These are phyloP conservation scores for Penicillium argentinense DNA, from an alignment of 495 filamentous ascomycete species.

Conservation along the genomic window DNA sequence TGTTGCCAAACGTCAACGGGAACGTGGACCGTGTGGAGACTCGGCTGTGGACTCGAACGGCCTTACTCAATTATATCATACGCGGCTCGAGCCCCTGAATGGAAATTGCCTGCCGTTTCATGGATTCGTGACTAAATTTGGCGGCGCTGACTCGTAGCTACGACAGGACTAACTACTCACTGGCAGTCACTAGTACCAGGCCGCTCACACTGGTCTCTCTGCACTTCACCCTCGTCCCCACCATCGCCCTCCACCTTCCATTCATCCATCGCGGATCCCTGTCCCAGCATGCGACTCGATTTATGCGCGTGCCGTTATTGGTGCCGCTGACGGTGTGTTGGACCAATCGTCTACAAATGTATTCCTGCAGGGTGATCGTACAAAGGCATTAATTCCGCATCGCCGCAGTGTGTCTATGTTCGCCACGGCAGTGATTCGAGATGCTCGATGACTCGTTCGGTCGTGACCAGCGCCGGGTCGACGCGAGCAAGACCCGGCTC, in stretches of 20 bases:
- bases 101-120: conserved; percentile 9
- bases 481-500: conserved; percentile 59
- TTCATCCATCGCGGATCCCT: too few species aligned
- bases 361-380: background rate
- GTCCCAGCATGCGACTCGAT: background rate
- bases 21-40: conserved; percentile 31
- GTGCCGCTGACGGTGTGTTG: conserved; percentile 3
- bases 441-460: conserved; percentile 42
- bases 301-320: conserved; percentile 2
- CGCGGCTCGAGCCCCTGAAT: conserved; percentile 8
- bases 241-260: too few species aligned
- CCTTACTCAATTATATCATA: conserved; percentile 9
- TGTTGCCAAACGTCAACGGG: conserved; percentile 25
- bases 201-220: too few species aligned
- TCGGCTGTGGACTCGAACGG: conserved; percentile 16
- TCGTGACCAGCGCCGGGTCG: conserved; percentile 72
- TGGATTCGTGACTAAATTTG: background rate
- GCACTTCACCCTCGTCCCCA: background rate
- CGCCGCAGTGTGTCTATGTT: too few species aligned
- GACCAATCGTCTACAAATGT: conserved; percentile 1
- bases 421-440: conserved; percentile 44
- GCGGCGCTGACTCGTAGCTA: background rate
- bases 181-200: too few species aligned
- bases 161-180: too few species aligned
- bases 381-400: too few species aligned